phyloP scores from a whole-genome alignment of 73 alveolate species.

The Tetrahymena thermophila region DNA sequence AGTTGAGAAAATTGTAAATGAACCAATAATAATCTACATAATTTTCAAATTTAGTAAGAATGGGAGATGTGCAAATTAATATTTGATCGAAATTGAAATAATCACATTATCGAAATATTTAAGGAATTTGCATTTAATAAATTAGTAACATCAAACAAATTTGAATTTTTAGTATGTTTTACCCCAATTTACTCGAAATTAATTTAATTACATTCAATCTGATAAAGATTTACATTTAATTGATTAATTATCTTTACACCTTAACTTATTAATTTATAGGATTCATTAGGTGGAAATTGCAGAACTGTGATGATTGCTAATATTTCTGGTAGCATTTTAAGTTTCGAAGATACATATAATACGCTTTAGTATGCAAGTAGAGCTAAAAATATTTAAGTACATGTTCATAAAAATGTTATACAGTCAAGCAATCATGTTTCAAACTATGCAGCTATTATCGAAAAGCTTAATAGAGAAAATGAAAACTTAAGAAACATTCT shows the following conservation, averaged over 20 bases:
- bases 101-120: too few species aligned
- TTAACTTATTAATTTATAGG: constrained; percentile 39
- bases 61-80: too few species aligned
- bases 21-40: too few species aligned
- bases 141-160: too few species aligned
- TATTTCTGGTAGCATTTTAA: constrained; percentile 90
- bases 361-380: constrained; percentile 99
- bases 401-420: not conserved
- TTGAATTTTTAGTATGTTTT: too few species aligned
- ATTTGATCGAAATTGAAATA: too few species aligned
- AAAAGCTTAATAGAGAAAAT: not conserved
- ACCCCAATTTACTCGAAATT: too few species aligned
- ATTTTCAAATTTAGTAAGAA: too few species aligned
- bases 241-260: not conserved
- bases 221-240: not conserved
- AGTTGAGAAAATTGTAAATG: too few species aligned
- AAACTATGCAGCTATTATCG: not conserved
- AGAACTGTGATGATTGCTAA: constrained; percentile 99
- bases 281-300: constrained; percentile 98
- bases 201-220: too few species aligned
- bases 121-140: too few species aligned
- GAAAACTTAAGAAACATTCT: not conserved
- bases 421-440: not conserved
- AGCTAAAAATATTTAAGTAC: constrained; percentile 64
- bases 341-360: constrained; percentile 98